A percentile compares a stretch with the other conserved stretches of the same genome.
Conservation (phyloP, 2,329 filamentous ascomycete genomes). For the Colletotrichum trifolii region DNA sequence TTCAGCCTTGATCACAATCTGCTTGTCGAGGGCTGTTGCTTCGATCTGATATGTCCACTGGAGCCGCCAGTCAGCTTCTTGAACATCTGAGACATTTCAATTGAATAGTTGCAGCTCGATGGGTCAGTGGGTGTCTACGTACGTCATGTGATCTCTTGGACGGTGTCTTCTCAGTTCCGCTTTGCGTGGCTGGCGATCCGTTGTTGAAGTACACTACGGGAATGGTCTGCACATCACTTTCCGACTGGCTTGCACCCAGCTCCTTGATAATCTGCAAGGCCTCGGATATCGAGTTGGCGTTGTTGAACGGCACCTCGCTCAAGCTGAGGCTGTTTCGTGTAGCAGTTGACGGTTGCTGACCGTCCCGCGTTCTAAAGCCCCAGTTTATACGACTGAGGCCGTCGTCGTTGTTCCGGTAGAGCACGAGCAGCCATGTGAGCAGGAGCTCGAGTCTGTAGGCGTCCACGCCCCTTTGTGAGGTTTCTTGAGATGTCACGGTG, state of each 20-base stretch:
- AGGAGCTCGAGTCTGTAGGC: constrained; percentile 37
- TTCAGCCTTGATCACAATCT: constrained; percentile 37
- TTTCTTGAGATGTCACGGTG: constrained; percentile 17
- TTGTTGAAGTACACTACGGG: constrained; percentile 38
- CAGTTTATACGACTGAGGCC: constrained; percentile 35
- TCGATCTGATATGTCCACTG: constrained; percentile 41
- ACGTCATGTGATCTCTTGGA: constrained; percentile 29
- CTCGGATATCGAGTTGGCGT: constrained; percentile 31
- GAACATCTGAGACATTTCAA: background rate
- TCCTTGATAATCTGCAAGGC: constrained; percentile 29
- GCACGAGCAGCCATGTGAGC: constrained; percentile 40
- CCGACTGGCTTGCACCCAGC: constrained; percentile 7
- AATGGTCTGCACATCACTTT: constrained; percentile 11
- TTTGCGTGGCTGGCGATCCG: constrained; percentile 18
- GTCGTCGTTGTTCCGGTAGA: constrained; percentile 40
- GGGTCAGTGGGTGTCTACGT: constrained; percentile 13
- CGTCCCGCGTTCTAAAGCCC: constrained; percentile 30
- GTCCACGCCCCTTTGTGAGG: constrained; percentile 9
- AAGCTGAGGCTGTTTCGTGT: constrained; percentile 27
- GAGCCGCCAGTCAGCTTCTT: constrained; percentile 12
- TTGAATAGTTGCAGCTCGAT: background rate
- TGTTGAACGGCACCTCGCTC: constrained; percentile 35
- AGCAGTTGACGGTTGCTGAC: constrained; percentile 13
- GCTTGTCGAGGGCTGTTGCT: constrained; percentile 28
- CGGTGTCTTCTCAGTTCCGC: constrained; percentile 20